Base-by-base conservation (phyloP, 495 filamentous ascomycete genomes). In the Elasticomyces elasticus region DNA sequence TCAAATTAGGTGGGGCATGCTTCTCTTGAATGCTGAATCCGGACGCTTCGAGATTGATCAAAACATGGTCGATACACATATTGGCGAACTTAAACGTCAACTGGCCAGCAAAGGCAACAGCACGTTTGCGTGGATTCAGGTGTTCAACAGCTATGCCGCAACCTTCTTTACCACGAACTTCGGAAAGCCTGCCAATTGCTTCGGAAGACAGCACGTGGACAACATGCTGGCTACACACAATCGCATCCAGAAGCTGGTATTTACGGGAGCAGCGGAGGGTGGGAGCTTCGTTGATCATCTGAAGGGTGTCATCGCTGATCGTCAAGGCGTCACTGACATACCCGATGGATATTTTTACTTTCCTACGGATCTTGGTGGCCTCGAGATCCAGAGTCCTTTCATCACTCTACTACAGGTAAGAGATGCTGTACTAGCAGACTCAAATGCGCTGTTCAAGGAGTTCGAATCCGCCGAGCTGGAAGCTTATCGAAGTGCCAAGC, bases 331-430 rank as follows among this genome's bases (percentile, higher is more conserved):
- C 20, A 48, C 48, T 9, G 55, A 59, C 27, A 48, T 67, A 4
- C 65, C 65, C 19, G 65, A 64, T 40, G 65, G 57, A 37, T 67
- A 64, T 56, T 60, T 67, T 56, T 64, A 65, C 61, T 65, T 74
- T 52, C 81, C 82, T 2, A 69, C 76, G 20, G 73, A 78, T 54
- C 66, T 81, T 1, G 79, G 79, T 17, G 79, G 79, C 1, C 71
- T 83, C 0, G 77, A 73, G 0, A 64, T 83, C 1, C 67, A 70
- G 19, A 80, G 78, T 56, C 79, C 79, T 7, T 76, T 81, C 58
- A 68, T 81, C 28, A 56, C 66, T 9, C 59, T 69, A 12, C 66
- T 75, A 26, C 45, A 49, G n/a, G 45, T 49, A 3, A 24, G 45
- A 15, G 45, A 49, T 17, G 61, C 72, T 20, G 61, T 75, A 13